Conservation (phyloP, 1,284 basidiomycete species). For the Phlebopus sp. region DNA sequence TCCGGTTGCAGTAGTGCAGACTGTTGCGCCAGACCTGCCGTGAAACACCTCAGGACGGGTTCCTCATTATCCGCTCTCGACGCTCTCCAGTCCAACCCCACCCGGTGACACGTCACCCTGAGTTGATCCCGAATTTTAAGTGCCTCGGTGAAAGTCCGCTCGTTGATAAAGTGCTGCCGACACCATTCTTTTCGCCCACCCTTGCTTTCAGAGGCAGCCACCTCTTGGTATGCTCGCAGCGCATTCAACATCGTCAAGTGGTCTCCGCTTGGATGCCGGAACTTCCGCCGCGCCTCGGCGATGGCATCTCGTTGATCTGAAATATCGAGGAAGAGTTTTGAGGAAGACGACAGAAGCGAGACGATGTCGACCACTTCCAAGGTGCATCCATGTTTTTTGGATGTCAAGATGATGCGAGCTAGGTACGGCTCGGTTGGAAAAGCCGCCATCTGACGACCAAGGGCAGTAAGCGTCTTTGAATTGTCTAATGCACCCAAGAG, state of each 20-base stretch:
- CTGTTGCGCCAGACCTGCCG: conserved; percentile 77
- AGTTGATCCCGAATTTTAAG: conserved; percentile 82
- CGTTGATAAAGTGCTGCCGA: conserved; percentile 79
- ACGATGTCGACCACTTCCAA: conserved; percentile 77
- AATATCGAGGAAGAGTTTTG: conserved; percentile 71
- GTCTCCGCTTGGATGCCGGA: conserved; percentile 84
- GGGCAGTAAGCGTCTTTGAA: conserved; percentile 58
- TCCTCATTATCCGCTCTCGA: conserved; percentile 58
- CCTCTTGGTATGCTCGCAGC: conserved; percentile 74
- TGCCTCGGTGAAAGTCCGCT: conserved; percentile 83
- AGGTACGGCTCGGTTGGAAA: conserved; percentile 86
- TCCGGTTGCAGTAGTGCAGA: conserved; percentile 82
- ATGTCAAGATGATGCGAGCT: conserved; percentile 73
- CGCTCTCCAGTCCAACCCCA: conserved; percentile 60
- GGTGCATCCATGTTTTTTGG: conserved; percentile 68
- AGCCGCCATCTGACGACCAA: conserved; percentile 76
- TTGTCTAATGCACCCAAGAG: conserved; percentile 74
- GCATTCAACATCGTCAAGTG: conserved; percentile 88
- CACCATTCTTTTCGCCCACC: conserved; percentile 73
- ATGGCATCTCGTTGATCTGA: conserved; percentile 71
- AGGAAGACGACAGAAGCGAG: conserved; percentile 74
- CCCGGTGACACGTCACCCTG: conserved; percentile 58
- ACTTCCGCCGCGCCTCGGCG: conserved; percentile 68
- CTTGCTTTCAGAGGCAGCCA: conserved; percentile 45
- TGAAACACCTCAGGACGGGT: conserved; percentile 62